phyloP scores from a whole-genome alignment of 2,329 filamentous ascomycete genomes.

The Aspergillus latus region DNA sequence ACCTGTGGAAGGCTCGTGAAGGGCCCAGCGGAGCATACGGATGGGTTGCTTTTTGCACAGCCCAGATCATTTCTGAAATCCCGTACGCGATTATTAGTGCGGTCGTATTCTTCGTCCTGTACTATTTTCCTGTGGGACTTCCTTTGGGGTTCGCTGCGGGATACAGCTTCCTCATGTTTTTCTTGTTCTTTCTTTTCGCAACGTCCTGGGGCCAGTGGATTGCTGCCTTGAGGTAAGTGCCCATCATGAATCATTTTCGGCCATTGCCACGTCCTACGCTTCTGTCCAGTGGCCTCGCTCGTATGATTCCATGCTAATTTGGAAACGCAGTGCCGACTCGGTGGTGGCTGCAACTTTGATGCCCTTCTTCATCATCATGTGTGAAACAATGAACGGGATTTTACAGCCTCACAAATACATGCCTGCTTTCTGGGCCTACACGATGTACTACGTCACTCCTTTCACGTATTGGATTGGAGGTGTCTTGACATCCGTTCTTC shows the following conservation, averaged over 20 bases:
- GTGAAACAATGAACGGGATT: conserved; percentile 83
- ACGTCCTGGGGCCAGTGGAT: conserved; percentile 77
- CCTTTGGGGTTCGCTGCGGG: conserved; percentile 63
- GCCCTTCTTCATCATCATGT: conserved; percentile 79
- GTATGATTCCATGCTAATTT: background rate
- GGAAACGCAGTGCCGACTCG: conserved; percentile 43
- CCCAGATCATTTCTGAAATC: conserved; percentile 67
- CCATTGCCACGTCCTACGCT: conserved; percentile 19
- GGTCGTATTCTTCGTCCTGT: conserved; percentile 66
- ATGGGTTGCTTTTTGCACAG: conserved; percentile 69
- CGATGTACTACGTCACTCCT: conserved; percentile 80
- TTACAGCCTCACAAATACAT: conserved; percentile 76
- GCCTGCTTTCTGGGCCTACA: conserved; percentile 73
- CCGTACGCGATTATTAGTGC: conserved; percentile 62
- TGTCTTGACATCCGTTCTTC: conserved; percentile 74
- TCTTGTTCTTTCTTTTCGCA: conserved; percentile 71
- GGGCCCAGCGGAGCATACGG: conserved; percentile 68
- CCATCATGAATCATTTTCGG: too few relatives aligned
- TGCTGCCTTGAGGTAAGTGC: conserved; percentile 64
- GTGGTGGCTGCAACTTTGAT: conserved; percentile 78
- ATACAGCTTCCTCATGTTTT: conserved; percentile 70
- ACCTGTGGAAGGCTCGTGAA: conserved; percentile 67
- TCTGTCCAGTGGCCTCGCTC: background rate
- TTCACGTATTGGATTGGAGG: conserved; percentile 81
- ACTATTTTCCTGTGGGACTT: conserved; percentile 71